Base-by-base conservation (phyloP, 176 grass and related monocot species). In the Tillandsia fasciculata region DNA sequence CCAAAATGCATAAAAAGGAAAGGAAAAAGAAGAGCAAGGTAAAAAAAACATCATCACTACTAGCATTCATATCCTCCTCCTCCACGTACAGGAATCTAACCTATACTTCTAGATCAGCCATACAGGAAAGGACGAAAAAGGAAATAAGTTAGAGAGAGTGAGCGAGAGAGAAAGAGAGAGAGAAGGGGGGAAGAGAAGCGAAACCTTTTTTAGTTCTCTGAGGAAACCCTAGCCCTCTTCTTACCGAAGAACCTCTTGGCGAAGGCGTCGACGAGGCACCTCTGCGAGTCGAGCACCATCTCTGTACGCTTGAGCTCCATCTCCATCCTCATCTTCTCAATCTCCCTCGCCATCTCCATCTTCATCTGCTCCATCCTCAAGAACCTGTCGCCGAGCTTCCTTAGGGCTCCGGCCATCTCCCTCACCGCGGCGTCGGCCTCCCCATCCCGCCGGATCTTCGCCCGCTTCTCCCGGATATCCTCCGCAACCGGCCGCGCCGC, bases 281-380 rank as follows among this genome's bases (percentile, higher is more conserved):
- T 82, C 77, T 99, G 94, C 10, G 84, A 80, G 56, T 99, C 89
- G 4, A 99, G 86, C 65, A 99, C 78, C 67, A 88, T 70, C 84
- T 99, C 89, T n/a, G 89, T 93, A 63, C 89, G 87, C 76, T 93
- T 90, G 79, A 99, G 82, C 75, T 99, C 89, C 27, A 82, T 72
- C 4, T 99, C 94, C 94, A 93, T 93, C 59, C 94, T 63, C 52
- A 81, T 79, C 84, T 86, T 93, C 79, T 99, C 94, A 71, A 93
- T 90, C 82, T 93, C 81, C 20, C 86, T 81, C 2, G 89, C 57
- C 2, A 93, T 74, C 87, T 99, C 90, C 77, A 99, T 79, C 82
- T 91, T 90, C 86, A 80, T 88, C 70, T 87, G 82, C 72, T 99
- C 94, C 77, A 93, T 85, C 70, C 94, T 79, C 72, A 99, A 49